These are phyloP conservation scores for Cutaneotrichosporon sp. DNA, from an alignment of 1,284 basidiomycete species.

Conservation along the genomic window DNA sequence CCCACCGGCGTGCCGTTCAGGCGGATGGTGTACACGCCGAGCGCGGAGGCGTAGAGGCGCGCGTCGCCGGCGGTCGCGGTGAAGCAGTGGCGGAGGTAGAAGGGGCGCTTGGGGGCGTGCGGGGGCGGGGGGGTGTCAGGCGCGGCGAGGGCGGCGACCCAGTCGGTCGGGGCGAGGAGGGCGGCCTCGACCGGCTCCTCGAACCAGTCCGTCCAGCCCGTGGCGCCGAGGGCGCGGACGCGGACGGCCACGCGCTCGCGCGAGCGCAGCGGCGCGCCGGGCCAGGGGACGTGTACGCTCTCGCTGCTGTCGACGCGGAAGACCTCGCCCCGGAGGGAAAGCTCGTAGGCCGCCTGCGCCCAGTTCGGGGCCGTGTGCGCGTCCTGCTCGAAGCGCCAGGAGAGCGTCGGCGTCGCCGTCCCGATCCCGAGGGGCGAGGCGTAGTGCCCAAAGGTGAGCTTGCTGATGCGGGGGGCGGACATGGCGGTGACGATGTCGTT, in stretches of 20 bases:
- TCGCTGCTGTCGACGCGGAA: constrained; percentile 14
- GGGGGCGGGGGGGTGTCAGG: too few relatives aligned
- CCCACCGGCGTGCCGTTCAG: constrained; percentile 43
- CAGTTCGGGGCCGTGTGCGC: constrained; percentile 25
- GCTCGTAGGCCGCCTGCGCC: constrained; percentile 38
- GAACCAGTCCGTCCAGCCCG: too few relatives aligned
- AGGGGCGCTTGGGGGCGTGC: constrained; percentile 32
- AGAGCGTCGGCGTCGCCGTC: constrained; percentile 30
- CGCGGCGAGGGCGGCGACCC: too few relatives aligned
- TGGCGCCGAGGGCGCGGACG: too few relatives aligned
- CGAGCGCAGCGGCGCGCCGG: too few relatives aligned
- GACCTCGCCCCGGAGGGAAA: constrained; percentile 24
- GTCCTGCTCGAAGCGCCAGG: constrained; percentile 40
- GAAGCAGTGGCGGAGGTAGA: constrained; percentile 28
- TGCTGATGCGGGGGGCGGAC: constrained; percentile 8
- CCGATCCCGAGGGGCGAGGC: constrained; percentile 29
- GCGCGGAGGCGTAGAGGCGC: constrained; percentile 45
- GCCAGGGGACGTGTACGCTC: constrained; percentile 34
- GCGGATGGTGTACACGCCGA: constrained; percentile 40
- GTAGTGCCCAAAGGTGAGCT: constrained; percentile 31
- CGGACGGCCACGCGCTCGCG: too few relatives aligned
- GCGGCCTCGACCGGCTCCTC: constrained; percentile 31
- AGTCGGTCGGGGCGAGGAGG: constrained; percentile 29
- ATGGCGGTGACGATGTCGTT: too few relatives aligned
- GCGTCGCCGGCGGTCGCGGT: constrained; percentile 11